Evolutionary conservation across 164 flowering plant species (phyloP).

Genomic region (Chimonanthus praecox): DNA sequence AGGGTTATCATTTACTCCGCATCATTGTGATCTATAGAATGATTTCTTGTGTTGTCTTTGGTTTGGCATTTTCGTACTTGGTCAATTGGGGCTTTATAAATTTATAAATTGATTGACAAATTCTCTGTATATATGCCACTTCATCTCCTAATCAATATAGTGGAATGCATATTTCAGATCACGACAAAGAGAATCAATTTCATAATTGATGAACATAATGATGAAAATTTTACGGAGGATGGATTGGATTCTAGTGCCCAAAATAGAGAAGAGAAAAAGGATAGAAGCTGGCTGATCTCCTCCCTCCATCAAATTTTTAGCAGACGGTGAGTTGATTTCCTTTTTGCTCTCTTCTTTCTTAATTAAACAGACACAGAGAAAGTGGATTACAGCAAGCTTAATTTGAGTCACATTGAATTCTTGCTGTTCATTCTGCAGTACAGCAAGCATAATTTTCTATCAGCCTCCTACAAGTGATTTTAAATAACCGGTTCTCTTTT

Average conservation of each 20-base stretch:
- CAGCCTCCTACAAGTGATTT: neutral
- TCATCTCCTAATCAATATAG: no score
- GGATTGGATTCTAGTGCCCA: constrained; percentile 27
- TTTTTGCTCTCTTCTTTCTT: neutral
- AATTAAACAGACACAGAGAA: neutral
- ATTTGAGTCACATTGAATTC: neutral
- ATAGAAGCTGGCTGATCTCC: constrained; percentile 77
- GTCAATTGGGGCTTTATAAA: neutral
- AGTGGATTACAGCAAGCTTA: neutral
- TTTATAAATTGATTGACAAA: neutral
- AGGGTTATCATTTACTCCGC: neutral
- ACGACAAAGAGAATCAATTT: constrained; percentile 87
- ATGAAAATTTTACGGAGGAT: constrained; percentile 32
- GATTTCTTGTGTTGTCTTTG: no score
- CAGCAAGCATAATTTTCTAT: neutral
- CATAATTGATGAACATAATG: constrained; percentile 55
- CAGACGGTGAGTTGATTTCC: constrained; percentile 59
- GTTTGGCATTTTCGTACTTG: neutral
- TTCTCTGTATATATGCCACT: no score
- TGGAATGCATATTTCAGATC: constrained; percentile 42
- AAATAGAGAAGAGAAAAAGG: constrained; percentile 50
- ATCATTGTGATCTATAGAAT: no score
- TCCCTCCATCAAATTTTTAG: constrained; percentile 93
- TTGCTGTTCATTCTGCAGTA: neutral
- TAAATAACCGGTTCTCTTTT: no score